Conservation (phyloP, 139 green algal species). For the Micromonas pusilla region DNA sequence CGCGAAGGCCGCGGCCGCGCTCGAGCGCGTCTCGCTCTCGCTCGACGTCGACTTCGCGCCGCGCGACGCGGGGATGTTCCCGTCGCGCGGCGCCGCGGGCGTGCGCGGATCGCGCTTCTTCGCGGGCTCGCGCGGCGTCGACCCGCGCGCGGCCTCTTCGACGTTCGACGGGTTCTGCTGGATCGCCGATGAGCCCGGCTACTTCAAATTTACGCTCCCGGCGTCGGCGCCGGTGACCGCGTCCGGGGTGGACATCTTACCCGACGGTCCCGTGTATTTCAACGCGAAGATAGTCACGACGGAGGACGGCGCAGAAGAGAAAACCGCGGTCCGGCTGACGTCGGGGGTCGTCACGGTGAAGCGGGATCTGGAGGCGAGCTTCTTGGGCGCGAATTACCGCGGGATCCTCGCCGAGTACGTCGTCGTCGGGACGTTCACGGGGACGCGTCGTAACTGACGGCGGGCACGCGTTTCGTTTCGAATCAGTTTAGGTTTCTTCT, state of each 20-base stretch:
- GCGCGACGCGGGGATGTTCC: not conserved
- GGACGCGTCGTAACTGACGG: not conserved
- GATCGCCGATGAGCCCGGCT: slow-evolving; percentile 4
- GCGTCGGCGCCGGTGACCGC: not conserved
- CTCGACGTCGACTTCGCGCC: not conserved
- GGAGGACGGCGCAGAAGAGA: not conserved
- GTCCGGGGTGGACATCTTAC: not conserved
- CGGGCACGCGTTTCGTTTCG: too few relatives aligned
- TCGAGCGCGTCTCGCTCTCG: not conserved
- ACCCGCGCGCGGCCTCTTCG: not conserved
- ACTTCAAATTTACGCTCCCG: slow-evolving; percentile 20
- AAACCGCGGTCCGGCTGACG: not conserved
- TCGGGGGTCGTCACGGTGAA: slow-evolving; percentile 15
- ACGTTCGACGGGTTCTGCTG: not conserved
- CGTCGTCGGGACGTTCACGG: slow-evolving; percentile 13
- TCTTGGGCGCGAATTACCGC: slow-evolving; percentile 1
- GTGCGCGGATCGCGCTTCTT: not conserved
- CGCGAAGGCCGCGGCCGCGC: not conserved
- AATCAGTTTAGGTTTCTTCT: too few relatives aligned
- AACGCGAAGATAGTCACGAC: not conserved
- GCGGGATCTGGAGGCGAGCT: not conserved
- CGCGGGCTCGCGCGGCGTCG: not conserved
- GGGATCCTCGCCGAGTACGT: slow-evolving; percentile 16
- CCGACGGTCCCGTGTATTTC: not conserved
- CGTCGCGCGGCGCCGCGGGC: not conserved